Evolutionary conservation across 371 early-diverging fungal genomes (phyloP).

Genomic region (Zychaea mexicana): DNA sequence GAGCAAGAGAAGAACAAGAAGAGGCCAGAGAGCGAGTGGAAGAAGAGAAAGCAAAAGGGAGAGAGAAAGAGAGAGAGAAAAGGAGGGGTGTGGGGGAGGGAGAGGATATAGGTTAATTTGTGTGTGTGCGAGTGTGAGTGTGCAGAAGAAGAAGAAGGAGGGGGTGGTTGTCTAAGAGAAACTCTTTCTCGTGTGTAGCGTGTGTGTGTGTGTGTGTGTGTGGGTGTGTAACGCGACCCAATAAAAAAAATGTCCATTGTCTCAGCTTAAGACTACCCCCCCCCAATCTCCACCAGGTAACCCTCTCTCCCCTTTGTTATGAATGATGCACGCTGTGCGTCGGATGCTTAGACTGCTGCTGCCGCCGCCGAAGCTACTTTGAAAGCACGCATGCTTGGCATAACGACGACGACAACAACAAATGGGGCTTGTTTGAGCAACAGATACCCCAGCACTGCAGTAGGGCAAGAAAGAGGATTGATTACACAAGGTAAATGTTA

Average conservation of each 20-base stretch:
- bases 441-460: too few species aligned
- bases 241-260: too few species aligned
- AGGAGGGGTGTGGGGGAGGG: not conserved
- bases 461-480: not conserved
- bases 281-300: too few species aligned
- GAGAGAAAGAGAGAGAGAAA: conserved; percentile 8
- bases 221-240: too few species aligned
- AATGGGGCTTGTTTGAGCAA: too few species aligned
- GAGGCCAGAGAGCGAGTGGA: not conserved
- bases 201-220: too few species aligned
- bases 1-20: not conserved
- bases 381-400: too few species aligned
- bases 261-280: not conserved
- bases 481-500: too few species aligned
- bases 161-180: not conserved
- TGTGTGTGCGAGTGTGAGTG: not conserved
- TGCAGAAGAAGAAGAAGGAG: not conserved
- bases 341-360: not conserved
- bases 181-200: too few species aligned
- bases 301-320: not conserved
- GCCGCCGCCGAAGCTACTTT: too few species aligned
- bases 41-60: not conserved
- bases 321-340: not conserved
- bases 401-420: too few species aligned
- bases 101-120: not conserved